phyloP scores from a whole-genome alignment of 1,284 basidiomycete genomes.

The Ustilago tritici region DNA sequence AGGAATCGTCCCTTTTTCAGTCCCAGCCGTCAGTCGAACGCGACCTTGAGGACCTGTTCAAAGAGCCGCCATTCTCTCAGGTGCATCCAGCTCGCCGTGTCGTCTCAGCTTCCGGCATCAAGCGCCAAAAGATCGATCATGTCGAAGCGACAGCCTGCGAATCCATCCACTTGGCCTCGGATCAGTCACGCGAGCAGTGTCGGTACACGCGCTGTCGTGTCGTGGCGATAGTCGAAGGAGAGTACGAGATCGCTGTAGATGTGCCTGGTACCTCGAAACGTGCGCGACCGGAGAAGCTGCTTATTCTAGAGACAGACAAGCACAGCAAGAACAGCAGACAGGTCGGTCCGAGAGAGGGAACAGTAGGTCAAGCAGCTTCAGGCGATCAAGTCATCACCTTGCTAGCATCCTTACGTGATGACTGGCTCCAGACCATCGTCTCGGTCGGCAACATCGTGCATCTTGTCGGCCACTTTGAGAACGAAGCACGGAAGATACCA shows the following conservation, averaged over 20 bases:
- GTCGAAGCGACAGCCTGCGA: neutral
- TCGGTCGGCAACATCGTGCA: conserved; percentile 49
- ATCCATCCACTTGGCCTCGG: neutral
- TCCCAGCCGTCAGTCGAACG: conserved; percentile 16
- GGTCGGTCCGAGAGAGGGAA: conserved; percentile 3
- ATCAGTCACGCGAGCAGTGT: conserved; percentile 14
- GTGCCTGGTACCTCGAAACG: conserved; percentile 12
- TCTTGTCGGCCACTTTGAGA: conserved; percentile 53
- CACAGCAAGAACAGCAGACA: conserved; percentile 18
- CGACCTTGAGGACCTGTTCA: conserved; percentile 31
- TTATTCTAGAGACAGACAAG: conserved; percentile 32
- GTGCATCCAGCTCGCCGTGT: conserved; percentile 5
- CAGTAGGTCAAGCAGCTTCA: neutral
- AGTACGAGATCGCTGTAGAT: conserved; percentile 12
- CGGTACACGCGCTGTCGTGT: conserved; percentile 37
- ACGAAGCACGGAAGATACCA: conserved; percentile 12
- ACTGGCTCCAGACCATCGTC: conserved; percentile 55
- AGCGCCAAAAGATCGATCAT: conserved; percentile 34
- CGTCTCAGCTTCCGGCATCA: conserved; percentile 23
- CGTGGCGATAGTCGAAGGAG: conserved; percentile 22
- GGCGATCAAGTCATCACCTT: conserved; percentile 7
- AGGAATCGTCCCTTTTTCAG: conserved; percentile 24
- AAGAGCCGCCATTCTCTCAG: conserved; percentile 2
- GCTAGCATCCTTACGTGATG: conserved; percentile 57
- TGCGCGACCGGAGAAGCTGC: conserved; percentile 30